A percentile compares a stretch with the other conserved stretches of the same genome.
Conservation (phyloP, 768 basidiomycete species). For the Mycena galopus region DNA sequence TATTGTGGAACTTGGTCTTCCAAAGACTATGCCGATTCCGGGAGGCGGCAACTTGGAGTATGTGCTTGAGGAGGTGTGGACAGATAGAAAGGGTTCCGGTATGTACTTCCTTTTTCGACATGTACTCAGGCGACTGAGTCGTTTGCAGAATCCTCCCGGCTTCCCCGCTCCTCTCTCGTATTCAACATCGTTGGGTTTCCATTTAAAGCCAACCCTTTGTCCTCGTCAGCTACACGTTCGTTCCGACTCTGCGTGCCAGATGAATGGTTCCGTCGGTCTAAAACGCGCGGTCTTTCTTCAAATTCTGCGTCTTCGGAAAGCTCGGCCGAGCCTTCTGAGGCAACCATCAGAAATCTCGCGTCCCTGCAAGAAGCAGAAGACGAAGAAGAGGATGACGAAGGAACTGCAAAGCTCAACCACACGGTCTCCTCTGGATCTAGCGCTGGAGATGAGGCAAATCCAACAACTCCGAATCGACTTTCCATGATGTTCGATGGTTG, state of each 20-base stretch:
- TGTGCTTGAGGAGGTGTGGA: slow-evolving; percentile 78
- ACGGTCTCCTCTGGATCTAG: slow-evolving; percentile 8
- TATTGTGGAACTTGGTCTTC: slow-evolving; percentile 75
- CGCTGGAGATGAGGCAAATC: slow-evolving; percentile 11
- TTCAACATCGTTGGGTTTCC: slow-evolving; percentile 59
- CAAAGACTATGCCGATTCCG: slow-evolving; percentile 73
- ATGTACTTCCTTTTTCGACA: slow-evolving; percentile 39
- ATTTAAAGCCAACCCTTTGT: slow-evolving; percentile 56
- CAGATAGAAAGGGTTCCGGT: slow-evolving; percentile 68
- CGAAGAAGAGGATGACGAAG: slow-evolving; percentile 57
- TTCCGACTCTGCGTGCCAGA: slow-evolving; percentile 82
- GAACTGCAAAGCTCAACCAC: slow-evolving; percentile 68
- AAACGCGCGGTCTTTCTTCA: slow-evolving; percentile 65
- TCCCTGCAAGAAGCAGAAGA: slow-evolving; percentile 64
- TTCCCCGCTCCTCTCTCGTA: slow-evolving; percentile 58
- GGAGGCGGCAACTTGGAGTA: slow-evolving; percentile 81
- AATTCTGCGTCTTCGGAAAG: too few relatives aligned
- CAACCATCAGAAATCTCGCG: slow-evolving; percentile 62
- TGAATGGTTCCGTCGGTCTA: slow-evolving; percentile 83
- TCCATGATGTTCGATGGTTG: slow-evolving; percentile 75
- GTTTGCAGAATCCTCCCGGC: slow-evolving; percentile 56
- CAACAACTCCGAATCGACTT: slow-evolving; percentile 63
- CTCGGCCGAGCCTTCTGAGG: slow-evolving; percentile 64
- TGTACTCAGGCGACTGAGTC: slow-evolving; percentile 31
- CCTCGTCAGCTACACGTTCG: slow-evolving; percentile 54